phyloP scores from a whole-genome alignment of 2,329 filamentous ascomycete genomes.

The Aspergillus aculeatinus region DNA sequence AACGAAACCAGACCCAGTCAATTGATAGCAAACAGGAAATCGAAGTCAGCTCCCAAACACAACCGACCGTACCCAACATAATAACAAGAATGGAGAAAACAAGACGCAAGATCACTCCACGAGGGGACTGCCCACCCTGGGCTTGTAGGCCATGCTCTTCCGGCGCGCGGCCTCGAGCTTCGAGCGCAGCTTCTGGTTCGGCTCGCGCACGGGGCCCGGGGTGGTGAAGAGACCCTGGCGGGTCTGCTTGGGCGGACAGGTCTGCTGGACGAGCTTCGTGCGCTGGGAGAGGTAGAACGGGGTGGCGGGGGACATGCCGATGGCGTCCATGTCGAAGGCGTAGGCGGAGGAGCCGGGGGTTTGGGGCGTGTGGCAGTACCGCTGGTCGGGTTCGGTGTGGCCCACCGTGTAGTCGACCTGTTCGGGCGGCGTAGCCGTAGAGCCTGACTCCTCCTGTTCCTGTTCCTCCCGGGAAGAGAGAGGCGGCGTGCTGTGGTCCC shows the following conservation, averaged over 20 bases:
- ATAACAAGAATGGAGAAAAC: background rate
- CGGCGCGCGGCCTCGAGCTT: slow-evolving; percentile 69
- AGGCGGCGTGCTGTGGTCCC: slow-evolving; percentile 28
- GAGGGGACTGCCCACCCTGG: slow-evolving; percentile 71
- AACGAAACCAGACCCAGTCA: no score
- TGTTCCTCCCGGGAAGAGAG: slow-evolving; percentile 15
- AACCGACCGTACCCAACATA: background rate
- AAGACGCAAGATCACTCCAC: slow-evolving; percentile 41
- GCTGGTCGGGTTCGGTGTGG: slow-evolving; percentile 21
- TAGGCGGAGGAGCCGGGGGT: slow-evolving; percentile 34
- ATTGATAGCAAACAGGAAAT: background rate
- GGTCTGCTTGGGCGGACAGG: slow-evolving; percentile 55
- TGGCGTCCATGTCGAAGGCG: slow-evolving; percentile 39
- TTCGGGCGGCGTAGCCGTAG: no score
- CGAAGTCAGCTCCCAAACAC: background rate
- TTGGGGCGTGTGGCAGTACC: slow-evolving; percentile 29
- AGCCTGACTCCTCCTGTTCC: background rate
- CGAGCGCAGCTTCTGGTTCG: slow-evolving; percentile 51
- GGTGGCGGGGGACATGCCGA: slow-evolving; percentile 46
- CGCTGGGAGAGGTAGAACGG: slow-evolving; percentile 48
- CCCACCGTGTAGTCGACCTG: slow-evolving; percentile 10
- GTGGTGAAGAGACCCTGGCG: slow-evolving; percentile 43
- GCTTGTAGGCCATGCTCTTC: slow-evolving; percentile 76
- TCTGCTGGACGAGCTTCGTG: slow-evolving; percentile 50
- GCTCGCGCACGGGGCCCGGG: slow-evolving; percentile 28